Evolutionary conservation across 2,329 filamentous ascomycete species (phyloP), one percentile per base, ranked within the genome.

Genomic region (Dothistroma septosporum): DNA sequence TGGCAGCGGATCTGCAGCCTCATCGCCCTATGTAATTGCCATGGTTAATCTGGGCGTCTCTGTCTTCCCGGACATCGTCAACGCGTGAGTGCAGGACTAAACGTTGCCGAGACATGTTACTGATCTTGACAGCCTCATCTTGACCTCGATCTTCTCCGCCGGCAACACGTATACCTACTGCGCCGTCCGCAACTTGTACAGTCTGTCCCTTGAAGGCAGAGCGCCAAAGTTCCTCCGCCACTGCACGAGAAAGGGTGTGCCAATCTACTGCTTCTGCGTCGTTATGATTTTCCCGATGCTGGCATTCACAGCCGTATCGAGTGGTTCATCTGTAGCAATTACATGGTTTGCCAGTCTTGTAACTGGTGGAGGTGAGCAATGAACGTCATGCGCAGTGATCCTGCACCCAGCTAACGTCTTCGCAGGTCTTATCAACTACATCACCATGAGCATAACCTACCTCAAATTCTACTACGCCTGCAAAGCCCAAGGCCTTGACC

Each of bases 221-320:
- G 82, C 82, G 0, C 82, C 82, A 0, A 76, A 74, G 50, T 70
- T 87, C 69, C 78, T 89, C 22, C 78, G 79, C 63, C 81, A 83
- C 71, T 85, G 81, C 70, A 88, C 82, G 10, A 80, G 77, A 65
- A 80, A 81, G 11, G 87, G 87, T 69, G 84, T 87, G 0, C 85
- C 85, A 10, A 80, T 87, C 66, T 86, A 80, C 70, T 83, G 80
- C 68, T 84, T 86, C 72, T 67, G 63, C 35, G 65, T 85, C 6
- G 80, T 82, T 55, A 74, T 76, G 70, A 58, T 72, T 59, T 76
- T 76, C 63, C 72, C 73, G 1, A 66, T 74, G 47, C 65, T 76
- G 22, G 63, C 70, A 7, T 76, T 77, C 66, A 62, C 74, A 28
- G 65, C 68, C 11, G 71, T 76, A 47, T 68, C 64, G 22, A 70